Evolutionary conservation across 768 basidiomycete species (phyloP), one percentile per base, ranked within the genome.

Genomic region (Mycena olivaceomarginata): DNA sequence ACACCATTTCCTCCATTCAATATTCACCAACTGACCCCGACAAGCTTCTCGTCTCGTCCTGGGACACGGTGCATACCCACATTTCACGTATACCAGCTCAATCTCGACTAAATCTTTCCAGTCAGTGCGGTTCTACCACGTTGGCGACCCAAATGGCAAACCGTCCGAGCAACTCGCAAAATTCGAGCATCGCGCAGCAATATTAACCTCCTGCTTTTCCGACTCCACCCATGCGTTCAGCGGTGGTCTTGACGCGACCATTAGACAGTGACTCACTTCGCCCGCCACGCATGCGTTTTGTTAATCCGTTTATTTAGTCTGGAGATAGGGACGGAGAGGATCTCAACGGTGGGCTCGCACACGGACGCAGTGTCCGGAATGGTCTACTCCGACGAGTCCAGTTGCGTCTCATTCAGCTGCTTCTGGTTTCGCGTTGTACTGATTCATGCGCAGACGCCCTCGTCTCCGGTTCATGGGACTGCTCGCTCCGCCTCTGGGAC

Each of bases 391-490:
- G 86, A 87, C 22, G 91, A 94, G 70, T 87, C 90, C 74, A 93
- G 96, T 96, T 65, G 41, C 62, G 37, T 37, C 43, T 56, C 71
- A 12, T n/a, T 7, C 22, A 57, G 45, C 13, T 66, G 12, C 43
- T 25, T 51, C 20, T 22, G n/a, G 63, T 62, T 20, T 39, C 11
- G 60, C 64, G 20, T 53, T 62, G 31, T 62, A 45, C 20, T 25
- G 51, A 20, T 67, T 11, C 48, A 57, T 37, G 13, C 8, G 16
- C 80, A 97, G 96, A 95, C 80, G 77, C 86, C 1, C 88, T 99
- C 37, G 90, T 99, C 60, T 94, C 96, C 0, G 97, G 95, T 13
- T 97, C 97, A 18, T 99, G 97, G 97, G 98, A 99, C 83, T 92
- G 94, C 64, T 94, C 96, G 0, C 82, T 99, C 37, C 94, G 94